Evolutionary conservation across 2,329 filamentous ascomycete genomes (phyloP).

Genomic region (Raffaelea deltoideospora): DNA sequence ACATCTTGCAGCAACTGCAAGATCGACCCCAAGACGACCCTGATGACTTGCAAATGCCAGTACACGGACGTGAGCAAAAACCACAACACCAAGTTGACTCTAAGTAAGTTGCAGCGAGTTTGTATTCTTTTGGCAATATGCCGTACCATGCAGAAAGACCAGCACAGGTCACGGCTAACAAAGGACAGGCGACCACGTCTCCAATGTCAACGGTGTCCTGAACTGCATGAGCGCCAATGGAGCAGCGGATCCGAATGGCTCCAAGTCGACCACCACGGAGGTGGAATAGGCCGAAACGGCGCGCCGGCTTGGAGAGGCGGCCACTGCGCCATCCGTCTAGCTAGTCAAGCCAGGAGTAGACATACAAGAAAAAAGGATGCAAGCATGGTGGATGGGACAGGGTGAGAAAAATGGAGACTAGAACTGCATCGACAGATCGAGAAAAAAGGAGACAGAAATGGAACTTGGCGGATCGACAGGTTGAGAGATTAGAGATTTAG

Average conservation of each 20-base stretch:
- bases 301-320: too few species aligned
- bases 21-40: constrained; percentile 3
- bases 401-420: too few species aligned
- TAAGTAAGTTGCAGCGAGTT: neutral
- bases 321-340: too few species aligned
- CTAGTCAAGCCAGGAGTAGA: neutral
- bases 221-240: constrained; percentile 2
- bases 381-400: too few species aligned
- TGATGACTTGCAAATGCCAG: constrained; percentile 6
- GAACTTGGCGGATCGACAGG: too few species aligned
- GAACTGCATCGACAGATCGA: too few species aligned
- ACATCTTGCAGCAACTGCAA: constrained; percentile 7
- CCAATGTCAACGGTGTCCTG: constrained; percentile 4
- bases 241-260: constrained; percentile 1
- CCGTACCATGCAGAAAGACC: too few species aligned
- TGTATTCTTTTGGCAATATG: too few species aligned
- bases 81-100: constrained; percentile 1
- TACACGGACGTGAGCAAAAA: neutral
- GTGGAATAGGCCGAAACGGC: too few species aligned
- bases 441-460: too few species aligned
- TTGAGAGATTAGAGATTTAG: too few species aligned
- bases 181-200: constrained; percentile 5
- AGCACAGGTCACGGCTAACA: neutral
- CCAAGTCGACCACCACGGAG: neutral
- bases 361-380: neutral